Conservation (phyloP, 352 stramenopile species). For the Phytopythium oedochilum region DNA sequence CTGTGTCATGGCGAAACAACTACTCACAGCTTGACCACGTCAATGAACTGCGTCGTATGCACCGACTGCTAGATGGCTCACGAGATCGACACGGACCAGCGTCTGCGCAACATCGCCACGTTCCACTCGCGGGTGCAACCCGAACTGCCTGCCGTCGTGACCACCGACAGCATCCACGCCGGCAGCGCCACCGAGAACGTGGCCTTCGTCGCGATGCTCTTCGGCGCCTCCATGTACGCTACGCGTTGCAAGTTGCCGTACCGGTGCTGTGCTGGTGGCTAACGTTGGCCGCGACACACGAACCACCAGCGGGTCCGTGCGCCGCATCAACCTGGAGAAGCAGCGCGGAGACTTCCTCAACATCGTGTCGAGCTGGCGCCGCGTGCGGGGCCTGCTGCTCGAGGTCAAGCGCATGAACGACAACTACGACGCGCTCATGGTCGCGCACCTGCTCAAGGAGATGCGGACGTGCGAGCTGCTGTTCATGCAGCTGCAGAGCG, state of each 20-base stretch:
- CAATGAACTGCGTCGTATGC: no score
- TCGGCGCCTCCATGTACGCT: constrained; percentile 56
- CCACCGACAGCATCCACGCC: constrained; percentile 65
- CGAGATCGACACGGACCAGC: constrained; percentile 67
- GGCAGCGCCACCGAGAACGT: constrained; percentile 62
- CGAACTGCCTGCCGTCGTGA: constrained; percentile 57
- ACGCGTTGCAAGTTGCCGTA: background rate
- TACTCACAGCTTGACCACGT: no score
- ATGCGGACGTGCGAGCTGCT: constrained; percentile 74
- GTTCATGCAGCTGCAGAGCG: constrained; percentile 68
- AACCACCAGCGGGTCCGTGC: constrained; percentile 39
- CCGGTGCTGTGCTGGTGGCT: background rate
- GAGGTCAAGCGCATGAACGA: constrained; percentile 70
- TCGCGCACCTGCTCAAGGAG: constrained; percentile 73
- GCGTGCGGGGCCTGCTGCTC: constrained; percentile 49
- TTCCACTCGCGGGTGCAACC: constrained; percentile 70
- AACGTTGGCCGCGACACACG: no score
- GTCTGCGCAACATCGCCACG: constrained; percentile 60
- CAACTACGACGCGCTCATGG: constrained; percentile 68
- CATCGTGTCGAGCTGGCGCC: constrained; percentile 73
- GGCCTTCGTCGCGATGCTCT: constrained; percentile 78
- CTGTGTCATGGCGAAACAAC: no score
- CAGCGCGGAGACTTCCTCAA: constrained; percentile 57
- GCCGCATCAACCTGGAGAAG: constrained; percentile 56
- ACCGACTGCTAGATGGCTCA: constrained; percentile 69